Conservation (phyloP, 257 asterid species). For the Nyctanthes arbortristis region DNA sequence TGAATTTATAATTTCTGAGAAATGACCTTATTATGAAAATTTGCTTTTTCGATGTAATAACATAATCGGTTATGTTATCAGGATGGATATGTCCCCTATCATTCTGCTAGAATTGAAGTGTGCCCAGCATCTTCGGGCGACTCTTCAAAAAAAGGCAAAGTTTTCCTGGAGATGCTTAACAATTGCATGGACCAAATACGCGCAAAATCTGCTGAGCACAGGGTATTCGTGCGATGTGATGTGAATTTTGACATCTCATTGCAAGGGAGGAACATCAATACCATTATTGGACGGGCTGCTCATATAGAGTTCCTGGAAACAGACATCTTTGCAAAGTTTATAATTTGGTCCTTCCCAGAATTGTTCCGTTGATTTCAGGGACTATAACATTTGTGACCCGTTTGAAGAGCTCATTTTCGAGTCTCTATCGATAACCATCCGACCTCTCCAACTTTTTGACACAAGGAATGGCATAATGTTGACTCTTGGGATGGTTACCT, state of each 20-base stretch:
- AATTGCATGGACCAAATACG: constrained; percentile 89
- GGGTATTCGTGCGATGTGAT: constrained; percentile 89
- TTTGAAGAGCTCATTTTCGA: constrained; percentile 21
- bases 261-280: constrained; percentile 85
- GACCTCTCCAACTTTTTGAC: constrained; percentile 38
- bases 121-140: constrained; percentile 95
- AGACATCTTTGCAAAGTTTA: constrained; percentile 77
- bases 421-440: constrained; percentile 33
- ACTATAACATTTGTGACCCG: not conserved
- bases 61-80: constrained; percentile 32
- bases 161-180: constrained; percentile 87
- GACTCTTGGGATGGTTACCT: constrained; percentile 32
- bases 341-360: constrained; percentile 95
- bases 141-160: constrained; percentile 79
- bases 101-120: constrained; percentile 94
- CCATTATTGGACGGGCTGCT: constrained; percentile 93
- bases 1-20: not conserved
- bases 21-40: not conserved
- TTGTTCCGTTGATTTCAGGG: constrained; percentile 54
- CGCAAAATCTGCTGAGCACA: constrained; percentile 73
- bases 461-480: constrained; percentile 27
- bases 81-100: constrained; percentile 99
- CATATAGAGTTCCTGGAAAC: constrained; percentile 95
- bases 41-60: no score
- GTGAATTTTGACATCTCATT: constrained; percentile 74